Evolutionary conservation across 345 rosid genomes (phyloP).

Genomic region (Viola odorata): DNA sequence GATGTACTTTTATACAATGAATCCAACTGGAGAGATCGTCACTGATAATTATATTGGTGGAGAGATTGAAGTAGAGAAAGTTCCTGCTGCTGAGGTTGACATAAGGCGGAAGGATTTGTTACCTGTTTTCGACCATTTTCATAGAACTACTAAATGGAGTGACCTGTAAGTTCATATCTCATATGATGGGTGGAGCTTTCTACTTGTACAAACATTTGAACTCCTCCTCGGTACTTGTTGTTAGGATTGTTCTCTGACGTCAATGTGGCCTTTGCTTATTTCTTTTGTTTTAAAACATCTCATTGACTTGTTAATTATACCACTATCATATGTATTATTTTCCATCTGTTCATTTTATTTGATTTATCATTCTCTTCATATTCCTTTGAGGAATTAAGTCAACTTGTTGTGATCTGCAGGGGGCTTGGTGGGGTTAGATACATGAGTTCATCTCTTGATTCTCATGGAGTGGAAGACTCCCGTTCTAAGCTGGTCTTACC

Average conservation of each 20-base stretch:
- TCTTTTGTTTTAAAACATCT: too few species aligned
- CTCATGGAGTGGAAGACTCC: constrained; percentile 31
- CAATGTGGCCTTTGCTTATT: too few species aligned
- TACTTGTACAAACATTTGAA: too few species aligned
- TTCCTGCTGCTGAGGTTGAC: constrained; percentile 63
- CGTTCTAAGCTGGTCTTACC: constrained; percentile 33
- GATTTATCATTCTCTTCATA: too few species aligned
- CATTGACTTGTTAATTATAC: too few species aligned
- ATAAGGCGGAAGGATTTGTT: constrained; percentile 68
- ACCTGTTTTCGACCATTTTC: constrained; percentile 77
- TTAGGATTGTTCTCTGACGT: too few species aligned
- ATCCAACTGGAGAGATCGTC: constrained; percentile 24
- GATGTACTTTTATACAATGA: constrained; percentile 70
- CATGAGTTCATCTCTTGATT: constrained; percentile 22
- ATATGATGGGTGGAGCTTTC: neutral
- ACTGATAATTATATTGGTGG: constrained; percentile 35
- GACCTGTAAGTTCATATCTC: constrained; percentile 38
- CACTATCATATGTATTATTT: too few species aligned
- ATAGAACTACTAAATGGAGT: constrained; percentile 46
- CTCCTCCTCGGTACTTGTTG: too few species aligned
- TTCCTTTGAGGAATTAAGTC: too few species aligned
- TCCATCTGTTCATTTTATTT: too few species aligned
- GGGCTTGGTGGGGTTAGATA: constrained; percentile 23
- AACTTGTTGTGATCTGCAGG: constrained; percentile 28
- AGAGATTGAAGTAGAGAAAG: constrained; percentile 70